Base-by-base conservation (phyloP, 768 basidiomycete species). In the Boletus vermiculosoides region DNA sequence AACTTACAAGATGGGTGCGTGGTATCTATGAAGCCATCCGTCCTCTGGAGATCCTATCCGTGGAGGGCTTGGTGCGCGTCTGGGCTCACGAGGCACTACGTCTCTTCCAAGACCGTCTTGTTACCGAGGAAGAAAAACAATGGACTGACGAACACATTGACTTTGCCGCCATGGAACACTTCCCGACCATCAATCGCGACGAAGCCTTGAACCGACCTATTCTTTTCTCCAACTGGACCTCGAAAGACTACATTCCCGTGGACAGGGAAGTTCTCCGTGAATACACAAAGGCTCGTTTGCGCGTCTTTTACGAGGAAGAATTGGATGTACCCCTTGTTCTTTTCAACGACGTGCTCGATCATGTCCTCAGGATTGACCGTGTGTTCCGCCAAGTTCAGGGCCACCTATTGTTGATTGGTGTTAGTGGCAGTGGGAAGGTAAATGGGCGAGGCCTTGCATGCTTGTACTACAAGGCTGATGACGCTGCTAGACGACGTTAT, bases 221-320 rank as follows among this genome's bases (percentile, higher is more conserved):
- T 63, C 76, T 99, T 37, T 99, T 94, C 80, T 98, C 97, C 22
- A 98, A 98, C 72, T 99, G 97, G 97, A 98, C 96, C 1, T 95
- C 96, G 11, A 94, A 95, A 75, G 77, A 98, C 68, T 98, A 98
- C 71, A 85, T 98, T 45, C 88, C 97, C 3, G 96, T 99, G 45
- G 92, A 97, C 59, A 85, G 97, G 49, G 96, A 97, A 65, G 80
- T 83, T 34, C 84, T 99, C 12, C 86, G 97, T 45, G 97, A 98
- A 65, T 98, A 95, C 71, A 95, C 93, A 22, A 98, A 98, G 74
- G 95, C 96, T 20, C 88, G 97, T 42, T 80, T 99, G 20, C 87
- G 92, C 12, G 92, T 98, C n/a, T 99, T 98, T 76, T 97, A 98
- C 65, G 97, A 99, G 71, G 97, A 98, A 76, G 97, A 99, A 74